Evolutionary conservation across 106 monocot species (phyloP).

Genomic region (Dioscorea zingiberensis): DNA sequence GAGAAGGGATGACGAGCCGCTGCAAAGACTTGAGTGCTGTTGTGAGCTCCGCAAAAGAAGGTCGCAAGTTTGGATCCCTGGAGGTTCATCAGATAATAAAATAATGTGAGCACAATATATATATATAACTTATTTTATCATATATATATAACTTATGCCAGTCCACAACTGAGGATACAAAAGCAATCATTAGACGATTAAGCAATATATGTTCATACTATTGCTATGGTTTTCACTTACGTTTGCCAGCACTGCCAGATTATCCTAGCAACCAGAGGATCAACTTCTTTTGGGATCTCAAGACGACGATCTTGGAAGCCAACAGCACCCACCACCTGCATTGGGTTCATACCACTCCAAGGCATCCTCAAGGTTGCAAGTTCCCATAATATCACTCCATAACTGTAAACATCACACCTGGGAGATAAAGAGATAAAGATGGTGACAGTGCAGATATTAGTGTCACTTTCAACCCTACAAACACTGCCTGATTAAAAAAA

Average conservation of each 20-base stretch:
- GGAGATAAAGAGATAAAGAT: not conserved
- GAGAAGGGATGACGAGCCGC: conserved; percentile 52
- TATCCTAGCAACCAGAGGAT: conserved; percentile 74
- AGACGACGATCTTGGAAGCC: conserved; percentile 90
- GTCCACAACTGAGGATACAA: too few species aligned
- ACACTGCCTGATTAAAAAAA: too few species aligned
- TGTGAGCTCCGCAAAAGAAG: conserved; percentile 78
- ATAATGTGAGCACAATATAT: not conserved
- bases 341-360: conserved; percentile 97
- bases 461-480: too few species aligned
- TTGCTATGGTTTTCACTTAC: conserved; percentile 48
- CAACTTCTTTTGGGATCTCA: conserved; percentile 92
- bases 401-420: conserved; percentile 99
- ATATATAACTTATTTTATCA: too few species aligned
- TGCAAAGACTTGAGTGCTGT: conserved; percentile 64
- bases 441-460: too few species aligned
- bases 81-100: not conserved
- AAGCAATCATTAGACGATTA: too few species aligned
- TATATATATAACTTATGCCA: too few species aligned
- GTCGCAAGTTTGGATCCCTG: conserved; percentile 91
- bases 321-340: conserved; percentile 99
- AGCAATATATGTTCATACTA: too few species aligned
- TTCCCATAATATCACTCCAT: conserved; percentile 98
- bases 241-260: conserved; percentile 94
- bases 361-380: conserved; percentile 91